Base-by-base conservation (phyloP, 352 stramenopile genomes). In the Pythium utonaiense region DNA sequence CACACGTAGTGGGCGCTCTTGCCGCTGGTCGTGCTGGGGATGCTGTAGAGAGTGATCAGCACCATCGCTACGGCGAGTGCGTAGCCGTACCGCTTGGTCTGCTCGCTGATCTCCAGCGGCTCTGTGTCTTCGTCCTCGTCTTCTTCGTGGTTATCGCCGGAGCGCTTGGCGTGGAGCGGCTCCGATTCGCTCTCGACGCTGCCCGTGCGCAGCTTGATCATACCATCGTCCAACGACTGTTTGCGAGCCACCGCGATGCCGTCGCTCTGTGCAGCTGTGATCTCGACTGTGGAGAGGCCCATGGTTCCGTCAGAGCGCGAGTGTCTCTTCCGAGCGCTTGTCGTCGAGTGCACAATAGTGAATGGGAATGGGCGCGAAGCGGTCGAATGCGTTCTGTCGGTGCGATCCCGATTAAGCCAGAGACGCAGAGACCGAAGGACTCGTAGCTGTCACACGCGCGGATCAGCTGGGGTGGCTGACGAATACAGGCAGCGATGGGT, bases 1-100 rank as follows among this genome's bases (percentile, higher is more conserved):
- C 94, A 99, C 6, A 99, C 97, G 60, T 98, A 93, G 30, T 83
- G 75, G 16, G 69, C 79, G 56, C 77, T 85, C 68, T 91, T 91
- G 54, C 72, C 69, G 7, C 67, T 57, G 56, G 60, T 42, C 62
- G 66, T 49, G 57, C 71, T 55, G 50, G 72, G 71, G 72, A 88
- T 62, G 47, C 80, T 88, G 59, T 87, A 85, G 22, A 91, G 58
- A 10, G 82, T 91, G 42, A 86, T 75, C 33, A 85, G 40, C 28
- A 88, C 51, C 67, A 91, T 86, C 5, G 62, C 33, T 27, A 70
- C 31, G 13, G 82, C 82, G 31, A 83, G 14, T 0, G 67, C 75
- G 51, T 89, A 91, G 36, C 73, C 79, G 49, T 59, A 66, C 8
- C 52, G 50, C 54, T 74, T 69, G 27, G 71, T 66, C 14, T 13